Base-by-base conservation (phyloP, 805 yeast genomes). In the Ogataea neopini region DNA sequence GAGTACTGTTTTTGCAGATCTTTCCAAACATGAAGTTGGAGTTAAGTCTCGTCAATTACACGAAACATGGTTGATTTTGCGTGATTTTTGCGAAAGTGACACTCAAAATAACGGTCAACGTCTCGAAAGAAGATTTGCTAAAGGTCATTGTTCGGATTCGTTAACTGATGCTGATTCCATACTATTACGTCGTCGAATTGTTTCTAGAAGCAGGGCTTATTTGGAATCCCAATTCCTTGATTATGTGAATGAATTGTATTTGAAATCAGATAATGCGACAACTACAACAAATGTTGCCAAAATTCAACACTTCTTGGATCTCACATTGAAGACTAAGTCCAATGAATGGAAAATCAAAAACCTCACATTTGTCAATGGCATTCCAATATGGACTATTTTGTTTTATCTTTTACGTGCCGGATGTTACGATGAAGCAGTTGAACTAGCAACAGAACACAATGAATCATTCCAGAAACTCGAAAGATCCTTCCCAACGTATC, bases 311-410 rank as follows among this genome's bases (percentile, higher is more conserved):
- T 77, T 87, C 60, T 65, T 80, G 59, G 75, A 81, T 49, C 47
- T 69, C 65, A 58, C 79, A 67, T 61, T 68, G 65, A 50, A 64
- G 41, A 57, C 81, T 79, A 61, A 57, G 29, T 49, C 48, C 43
- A 56, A 60, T 17, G 67, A 71, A 26, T 76, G 86, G 83, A 74
- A 73, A 46, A 57, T 75, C 30, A 71, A 73, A n/a, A 77, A 78
- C 50, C 58, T 86, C 40, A 75, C 84, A 34, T 70, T 84, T 45
- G 83, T 89, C 19, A 91, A 92, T 66, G 90, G 90, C 14, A 72
- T 79, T 1, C 98, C 98, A 8, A 79, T 94, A n/a, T 92, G 99
- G 99, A 96, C 97, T 0, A 69, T 89, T 32, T 69, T 94, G 9
- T 94, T 86, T 63, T 92, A 88, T 66, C 72, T 92, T 51, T 65